A percentile compares a stretch with the other conserved stretches of the same genome.
Conservation (phyloP, 2,329 filamentous ascomycete species). For the Zymoseptoria tritici region DNA sequence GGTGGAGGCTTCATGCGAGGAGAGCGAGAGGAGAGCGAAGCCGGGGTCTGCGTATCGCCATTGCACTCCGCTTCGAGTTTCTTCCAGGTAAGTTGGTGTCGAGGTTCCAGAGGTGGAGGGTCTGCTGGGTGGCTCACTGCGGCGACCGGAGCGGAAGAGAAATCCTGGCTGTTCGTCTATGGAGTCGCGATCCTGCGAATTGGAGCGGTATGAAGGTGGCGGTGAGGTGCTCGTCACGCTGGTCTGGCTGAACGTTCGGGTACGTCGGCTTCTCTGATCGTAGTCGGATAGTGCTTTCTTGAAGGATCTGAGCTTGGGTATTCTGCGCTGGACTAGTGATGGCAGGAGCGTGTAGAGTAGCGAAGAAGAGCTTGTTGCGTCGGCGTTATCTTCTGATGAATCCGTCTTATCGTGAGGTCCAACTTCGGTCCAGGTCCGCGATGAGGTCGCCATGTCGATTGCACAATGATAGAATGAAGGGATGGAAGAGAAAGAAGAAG, state of each 20-base stretch:
- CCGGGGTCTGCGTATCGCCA: constrained; percentile 49
- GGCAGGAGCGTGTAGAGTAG: constrained; percentile 50
- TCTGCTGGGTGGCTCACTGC: constrained; percentile 11
- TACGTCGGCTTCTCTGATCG: constrained; percentile 2
- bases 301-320: constrained; percentile 47
- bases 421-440: not conserved
- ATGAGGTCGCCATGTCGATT: not conserved
- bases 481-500: not conserved
- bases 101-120: constrained; percentile 15
- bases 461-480: not conserved
- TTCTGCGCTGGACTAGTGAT: constrained; percentile 43
- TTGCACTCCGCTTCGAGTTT: constrained; percentile 32
- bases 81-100: constrained; percentile 7
- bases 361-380: constrained; percentile 26
- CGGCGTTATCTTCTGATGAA: not conserved
- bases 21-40: constrained; percentile 40
- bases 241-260: constrained; percentile 13
- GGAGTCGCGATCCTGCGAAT: constrained; percentile 2
- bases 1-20: constrained; percentile 39
- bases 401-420: not conserved
- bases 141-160: constrained; percentile 7
- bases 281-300: constrained; percentile 23
- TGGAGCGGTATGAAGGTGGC: constrained; percentile 28
- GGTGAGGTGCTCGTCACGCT: constrained; percentile 27
- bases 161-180: constrained; percentile 9